Evolutionary conservation across 345 rosid genomes (phyloP).

Genomic region (Camelina hispida): DNA sequence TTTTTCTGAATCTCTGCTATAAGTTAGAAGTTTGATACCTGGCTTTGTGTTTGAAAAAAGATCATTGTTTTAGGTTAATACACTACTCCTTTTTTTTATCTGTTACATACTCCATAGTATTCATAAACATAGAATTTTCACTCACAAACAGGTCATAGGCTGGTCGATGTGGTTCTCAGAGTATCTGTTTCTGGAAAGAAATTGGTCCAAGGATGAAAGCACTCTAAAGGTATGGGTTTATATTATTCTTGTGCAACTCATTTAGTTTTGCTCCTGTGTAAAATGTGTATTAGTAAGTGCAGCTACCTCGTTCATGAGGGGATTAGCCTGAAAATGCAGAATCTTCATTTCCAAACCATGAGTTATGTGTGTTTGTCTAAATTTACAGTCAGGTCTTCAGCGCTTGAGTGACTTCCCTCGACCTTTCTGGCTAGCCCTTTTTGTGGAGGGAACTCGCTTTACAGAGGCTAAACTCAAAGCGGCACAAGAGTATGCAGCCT

Average conservation of each 20-base stretch:
- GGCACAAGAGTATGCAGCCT: constrained; percentile 88
- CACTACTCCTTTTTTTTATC: neutral
- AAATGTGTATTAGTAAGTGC: neutral
- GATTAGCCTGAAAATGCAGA: constrained; percentile 8
- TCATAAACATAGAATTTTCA: constrained; percentile 19
- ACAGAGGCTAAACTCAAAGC: constrained; percentile 94
- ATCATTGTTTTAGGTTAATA: neutral
- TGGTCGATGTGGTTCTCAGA: constrained; percentile 99
- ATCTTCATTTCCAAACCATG: constrained; percentile 10
- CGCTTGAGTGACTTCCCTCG: constrained; percentile 78
- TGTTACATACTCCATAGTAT: constrained; percentile 11
- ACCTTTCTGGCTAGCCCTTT: constrained; percentile 98
- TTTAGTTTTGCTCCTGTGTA: constrained; percentile 5
- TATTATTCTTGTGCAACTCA: constrained; percentile 25
- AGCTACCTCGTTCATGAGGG: neutral
- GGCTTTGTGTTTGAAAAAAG: constrained; percentile 9
- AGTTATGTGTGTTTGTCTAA: constrained; percentile 21
- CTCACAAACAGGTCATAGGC: constrained; percentile 77
- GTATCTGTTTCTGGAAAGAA: constrained; percentile 89
- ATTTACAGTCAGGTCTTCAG: constrained; percentile 83
- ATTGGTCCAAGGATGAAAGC: constrained; percentile 89
- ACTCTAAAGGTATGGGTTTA: constrained; percentile 55
- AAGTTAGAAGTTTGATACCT: neutral
- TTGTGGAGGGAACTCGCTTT: constrained; percentile 98
- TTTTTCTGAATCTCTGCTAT: constrained; percentile 3